Evolutionary conservation across 805 yeast species (phyloP).

Genomic region (Alloascoidea africana): DNA sequence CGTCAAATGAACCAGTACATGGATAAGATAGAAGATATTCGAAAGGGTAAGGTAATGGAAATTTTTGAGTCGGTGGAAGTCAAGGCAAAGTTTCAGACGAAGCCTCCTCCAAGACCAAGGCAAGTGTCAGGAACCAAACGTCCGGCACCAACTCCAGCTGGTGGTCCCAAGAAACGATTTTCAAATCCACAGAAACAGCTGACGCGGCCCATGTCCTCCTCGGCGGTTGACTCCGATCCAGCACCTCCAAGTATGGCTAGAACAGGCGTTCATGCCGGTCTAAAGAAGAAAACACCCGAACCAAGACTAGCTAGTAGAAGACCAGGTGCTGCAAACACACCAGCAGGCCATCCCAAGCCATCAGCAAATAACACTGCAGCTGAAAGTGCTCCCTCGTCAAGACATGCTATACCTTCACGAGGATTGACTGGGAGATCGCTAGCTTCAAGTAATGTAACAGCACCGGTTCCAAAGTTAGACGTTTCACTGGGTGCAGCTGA

Average conservation of each 20-base stretch:
- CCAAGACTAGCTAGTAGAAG: neutral
- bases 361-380: conserved; percentile 4
- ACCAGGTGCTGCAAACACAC: neutral
- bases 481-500: conserved; percentile 14
- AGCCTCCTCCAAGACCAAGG: conserved; percentile 11
- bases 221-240: conserved; percentile 2
- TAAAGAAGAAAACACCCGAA: neutral
- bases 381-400: conserved; percentile 3
- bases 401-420: conserved; percentile 6
- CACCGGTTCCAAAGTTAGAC: conserved; percentile 4
- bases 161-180: conserved; percentile 7
- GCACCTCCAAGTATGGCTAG: conserved; percentile 6
- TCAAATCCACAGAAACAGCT: neutral
- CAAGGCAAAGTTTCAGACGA: conserved; percentile 23
- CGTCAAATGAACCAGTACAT: conserved; percentile 43
- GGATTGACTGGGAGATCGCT: conserved; percentile 10
- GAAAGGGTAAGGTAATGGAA: conserved; percentile 53
- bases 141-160: conserved; percentile 8
- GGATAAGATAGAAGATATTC: conserved; percentile 63
- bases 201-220: conserved; percentile 5
- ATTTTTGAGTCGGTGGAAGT: conserved; percentile 42
- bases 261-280: conserved; percentile 4
- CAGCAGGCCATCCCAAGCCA: conserved; percentile 2
- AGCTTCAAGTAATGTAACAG: conserved; percentile 4
- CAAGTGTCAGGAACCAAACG: neutral